These are phyloP conservation scores for Leccinum subspadiceum DNA, from an alignment of 1,284 basidiomycete genomes.

Conservation along the genomic window DNA sequence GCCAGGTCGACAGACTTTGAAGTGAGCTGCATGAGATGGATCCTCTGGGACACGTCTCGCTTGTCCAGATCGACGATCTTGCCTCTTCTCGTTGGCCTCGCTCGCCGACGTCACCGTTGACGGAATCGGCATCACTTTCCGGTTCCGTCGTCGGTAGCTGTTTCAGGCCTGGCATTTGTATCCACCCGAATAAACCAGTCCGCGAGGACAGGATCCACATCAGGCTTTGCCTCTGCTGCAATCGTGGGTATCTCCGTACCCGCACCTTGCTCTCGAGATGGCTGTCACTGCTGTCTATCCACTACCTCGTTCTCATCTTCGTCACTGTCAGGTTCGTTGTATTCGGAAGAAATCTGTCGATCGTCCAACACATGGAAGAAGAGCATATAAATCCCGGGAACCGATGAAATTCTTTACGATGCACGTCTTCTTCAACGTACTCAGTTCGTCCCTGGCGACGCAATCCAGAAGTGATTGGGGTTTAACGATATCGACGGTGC, in stretches of 20 bases:
- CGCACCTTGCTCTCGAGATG: conserved; percentile 15
- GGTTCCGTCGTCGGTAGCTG: conserved; percentile 36
- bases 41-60: conserved; percentile 67
- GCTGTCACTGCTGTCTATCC: conserved; percentile 10
- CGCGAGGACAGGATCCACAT: conserved; percentile 46
- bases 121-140: conserved; percentile 69
- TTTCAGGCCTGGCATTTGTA: neutral
- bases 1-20: conserved; percentile 49
- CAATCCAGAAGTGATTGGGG: no score
- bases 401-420: neutral
- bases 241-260: conserved; percentile 23
- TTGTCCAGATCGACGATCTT: conserved; percentile 71
- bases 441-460: no score
- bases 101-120: conserved; percentile 55
- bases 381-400: conserved; percentile 1
- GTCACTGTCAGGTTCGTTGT: conserved; percentile 37
- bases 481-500: no score
- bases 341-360: conserved; percentile 41
- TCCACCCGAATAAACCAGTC: conserved; percentile 64
- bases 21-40: conserved; percentile 67
- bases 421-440: no score
- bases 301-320: conserved; percentile 28
- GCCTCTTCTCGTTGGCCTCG: conserved; percentile 47
- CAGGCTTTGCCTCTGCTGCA: conserved; percentile 28
- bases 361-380: conserved; percentile 68